Percentiles rank a stretch among this genome's conserved stretches.
These are phyloP conservation scores for Solanum chilense DNA, from an alignment of 257 asterid species.

Conservation along the genomic window DNA sequence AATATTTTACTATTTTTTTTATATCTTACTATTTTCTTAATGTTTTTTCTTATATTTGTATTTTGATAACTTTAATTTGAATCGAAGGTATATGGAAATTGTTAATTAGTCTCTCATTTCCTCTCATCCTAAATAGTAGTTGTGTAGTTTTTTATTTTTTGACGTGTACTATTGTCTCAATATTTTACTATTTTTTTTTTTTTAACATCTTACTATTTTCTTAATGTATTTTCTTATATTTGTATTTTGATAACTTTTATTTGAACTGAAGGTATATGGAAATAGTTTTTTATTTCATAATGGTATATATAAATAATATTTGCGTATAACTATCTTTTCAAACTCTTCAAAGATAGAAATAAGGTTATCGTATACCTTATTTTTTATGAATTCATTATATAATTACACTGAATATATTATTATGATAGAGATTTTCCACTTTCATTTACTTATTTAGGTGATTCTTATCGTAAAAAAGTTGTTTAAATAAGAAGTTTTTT, in stretches of 20 bases:
- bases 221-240: neutral
- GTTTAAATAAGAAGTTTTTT: neutral
- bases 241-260: neutral
- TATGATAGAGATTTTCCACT: neutral
- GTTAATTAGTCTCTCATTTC: neutral
- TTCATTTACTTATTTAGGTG: neutral
- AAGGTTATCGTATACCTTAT: rapidly evolving
- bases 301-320: neutral
- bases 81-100: rapidly evolving
- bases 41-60: neutral
- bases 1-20: too few species aligned
- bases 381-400: neutral
- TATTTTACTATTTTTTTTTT: too few species aligned
- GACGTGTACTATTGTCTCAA: neutral
- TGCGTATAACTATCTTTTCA: neutral
- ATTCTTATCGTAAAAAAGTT: neutral
- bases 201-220: neutral
- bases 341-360: neutral
- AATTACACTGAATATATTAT: neutral
- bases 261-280: rapidly evolving
- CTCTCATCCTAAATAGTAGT: neutral
- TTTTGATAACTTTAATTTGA: neutral
- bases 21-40: neutral
- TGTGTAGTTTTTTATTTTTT: neutral
- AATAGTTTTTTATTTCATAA: neutral